Evolutionary conservation across 2,329 filamentous ascomycete genomes (phyloP).

Genomic region (Chaetomium globosum): DNA sequence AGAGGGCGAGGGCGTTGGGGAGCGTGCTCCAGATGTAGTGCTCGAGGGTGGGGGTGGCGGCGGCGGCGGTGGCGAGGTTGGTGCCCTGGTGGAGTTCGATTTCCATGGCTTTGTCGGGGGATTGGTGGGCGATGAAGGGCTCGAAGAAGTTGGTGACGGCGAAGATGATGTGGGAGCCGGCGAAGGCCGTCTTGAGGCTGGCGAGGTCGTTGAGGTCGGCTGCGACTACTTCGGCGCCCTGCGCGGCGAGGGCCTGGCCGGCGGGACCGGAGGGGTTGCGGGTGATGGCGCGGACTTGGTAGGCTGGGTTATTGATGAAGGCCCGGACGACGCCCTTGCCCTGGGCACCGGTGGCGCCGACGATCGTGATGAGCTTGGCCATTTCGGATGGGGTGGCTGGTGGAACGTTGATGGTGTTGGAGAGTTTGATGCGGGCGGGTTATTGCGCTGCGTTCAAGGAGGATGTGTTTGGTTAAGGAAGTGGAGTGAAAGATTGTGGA

Average conservation of each 20-base stretch:
- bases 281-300: conserved; percentile 51
- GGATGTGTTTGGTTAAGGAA: neutral
- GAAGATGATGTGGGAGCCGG: conserved; percentile 49
- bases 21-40: conserved; percentile 37
- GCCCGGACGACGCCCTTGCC: conserved; percentile 51
- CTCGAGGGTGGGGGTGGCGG: conserved; percentile 26
- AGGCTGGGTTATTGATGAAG: conserved; percentile 51
- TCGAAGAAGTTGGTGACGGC: conserved; percentile 39
- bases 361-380: conserved; percentile 32
- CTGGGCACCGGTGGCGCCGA: conserved; percentile 53
- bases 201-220: conserved; percentile 47
- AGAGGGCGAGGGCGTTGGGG: conserved; percentile 27
- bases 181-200: conserved; percentile 45
- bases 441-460: neutral
- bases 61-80: conserved; percentile 34
- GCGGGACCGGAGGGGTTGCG: conserved; percentile 48
- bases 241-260: conserved; percentile 44
- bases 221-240: conserved; percentile 50
- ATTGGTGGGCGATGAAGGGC: conserved; percentile 26
- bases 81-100: conserved; percentile 33
- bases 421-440: neutral
- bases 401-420: neutral
- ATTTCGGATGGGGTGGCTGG: conserved; percentile 3
- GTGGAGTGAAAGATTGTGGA: neutral
- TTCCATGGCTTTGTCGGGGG: conserved; percentile 25